Conservation (phyloP, 176 grass and related monocot species). For the Dendrocalamus sinicus region DNA sequence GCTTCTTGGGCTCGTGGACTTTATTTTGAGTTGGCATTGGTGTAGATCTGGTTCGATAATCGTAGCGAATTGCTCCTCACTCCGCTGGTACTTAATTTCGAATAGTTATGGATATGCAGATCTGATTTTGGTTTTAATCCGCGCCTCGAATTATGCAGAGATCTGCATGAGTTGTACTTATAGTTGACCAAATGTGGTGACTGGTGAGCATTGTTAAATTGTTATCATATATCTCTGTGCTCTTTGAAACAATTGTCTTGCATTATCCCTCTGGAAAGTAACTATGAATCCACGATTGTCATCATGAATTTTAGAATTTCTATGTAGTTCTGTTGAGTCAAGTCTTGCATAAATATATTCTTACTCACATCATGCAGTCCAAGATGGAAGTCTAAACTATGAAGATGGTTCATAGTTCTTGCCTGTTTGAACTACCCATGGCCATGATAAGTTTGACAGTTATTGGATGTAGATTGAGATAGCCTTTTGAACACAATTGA, state of each 20-base stretch:
- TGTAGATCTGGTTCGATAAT: conserved; percentile 22
- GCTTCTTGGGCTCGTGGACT: conserved; percentile 7
- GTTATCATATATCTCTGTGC: conserved; percentile 2
- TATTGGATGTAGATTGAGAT: too few species aligned
- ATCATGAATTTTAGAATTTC: not conserved
- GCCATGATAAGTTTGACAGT: too few species aligned
- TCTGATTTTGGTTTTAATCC: conserved; percentile 22
- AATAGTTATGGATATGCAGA: conserved; percentile 25
- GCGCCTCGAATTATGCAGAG: conserved; percentile 33
- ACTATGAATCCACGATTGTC: not conserved
- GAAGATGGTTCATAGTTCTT: too few species aligned
- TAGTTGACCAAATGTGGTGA: not conserved
- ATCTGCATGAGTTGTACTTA: conserved; percentile 31
- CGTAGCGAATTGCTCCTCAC: conserved; percentile 8
- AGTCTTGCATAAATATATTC: too few species aligned
- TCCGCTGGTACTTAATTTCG: conserved; percentile 24
- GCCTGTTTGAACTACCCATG: too few species aligned
- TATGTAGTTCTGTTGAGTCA: not conserved
- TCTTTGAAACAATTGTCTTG: not conserved
- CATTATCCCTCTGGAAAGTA: not conserved
- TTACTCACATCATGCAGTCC: too few species aligned
- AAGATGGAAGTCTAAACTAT: too few species aligned
- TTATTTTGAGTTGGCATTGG: conserved; percentile 13
- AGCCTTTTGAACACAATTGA: too few species aligned
- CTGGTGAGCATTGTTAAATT: conserved; percentile 33